phyloP scores from a whole-genome alignment of 2,329 filamentous ascomycete genomes.

The Mariannaea sp. region DNA sequence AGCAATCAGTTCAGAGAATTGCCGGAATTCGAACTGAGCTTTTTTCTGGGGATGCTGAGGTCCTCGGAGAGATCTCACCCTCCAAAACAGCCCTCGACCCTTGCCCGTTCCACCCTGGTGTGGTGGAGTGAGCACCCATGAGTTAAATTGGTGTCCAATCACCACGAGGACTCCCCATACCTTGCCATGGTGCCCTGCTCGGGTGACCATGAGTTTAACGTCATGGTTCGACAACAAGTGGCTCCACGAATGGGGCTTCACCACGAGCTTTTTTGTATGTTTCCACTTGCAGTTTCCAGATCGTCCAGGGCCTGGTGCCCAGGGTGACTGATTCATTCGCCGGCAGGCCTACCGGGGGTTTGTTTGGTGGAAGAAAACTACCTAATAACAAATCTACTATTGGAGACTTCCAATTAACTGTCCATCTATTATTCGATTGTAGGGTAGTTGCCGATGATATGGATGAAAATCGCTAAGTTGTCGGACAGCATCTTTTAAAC shows the following conservation, averaged over 20 bases:
- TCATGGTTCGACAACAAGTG: conserved; percentile 6
- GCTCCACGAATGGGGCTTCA: conserved; percentile 13
- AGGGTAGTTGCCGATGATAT: too few relatives aligned
- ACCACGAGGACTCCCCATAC: neutral
- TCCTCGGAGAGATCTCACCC: conserved; percentile 26
- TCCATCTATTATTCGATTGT: too few relatives aligned
- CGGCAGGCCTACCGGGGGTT: too few relatives aligned
- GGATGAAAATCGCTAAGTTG: too few relatives aligned
- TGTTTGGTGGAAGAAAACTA: neutral
- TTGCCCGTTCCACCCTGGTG: neutral
- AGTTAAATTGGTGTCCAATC: conserved; percentile 18
- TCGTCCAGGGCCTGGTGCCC: neutral
- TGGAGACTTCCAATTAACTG: too few relatives aligned
- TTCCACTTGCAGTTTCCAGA: neutral
- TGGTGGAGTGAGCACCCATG: conserved; percentile 3
- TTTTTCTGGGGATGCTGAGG: conserved; percentile 29
- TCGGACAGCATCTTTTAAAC: too few relatives aligned
- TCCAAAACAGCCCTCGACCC: conserved; percentile 2
- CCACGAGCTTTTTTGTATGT: conserved; percentile 8
- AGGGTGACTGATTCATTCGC: too few relatives aligned
- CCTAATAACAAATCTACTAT: too few relatives aligned
- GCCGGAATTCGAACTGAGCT: conserved; percentile 23
- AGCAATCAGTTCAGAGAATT: conserved; percentile 20
- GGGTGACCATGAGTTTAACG: conserved; percentile 11
- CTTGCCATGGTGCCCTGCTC: conserved; percentile 6